These are phyloP conservation scores for Triticum turgidum DNA, from an alignment of 176 grass and related monocot species.

Conservation along the genomic window DNA sequence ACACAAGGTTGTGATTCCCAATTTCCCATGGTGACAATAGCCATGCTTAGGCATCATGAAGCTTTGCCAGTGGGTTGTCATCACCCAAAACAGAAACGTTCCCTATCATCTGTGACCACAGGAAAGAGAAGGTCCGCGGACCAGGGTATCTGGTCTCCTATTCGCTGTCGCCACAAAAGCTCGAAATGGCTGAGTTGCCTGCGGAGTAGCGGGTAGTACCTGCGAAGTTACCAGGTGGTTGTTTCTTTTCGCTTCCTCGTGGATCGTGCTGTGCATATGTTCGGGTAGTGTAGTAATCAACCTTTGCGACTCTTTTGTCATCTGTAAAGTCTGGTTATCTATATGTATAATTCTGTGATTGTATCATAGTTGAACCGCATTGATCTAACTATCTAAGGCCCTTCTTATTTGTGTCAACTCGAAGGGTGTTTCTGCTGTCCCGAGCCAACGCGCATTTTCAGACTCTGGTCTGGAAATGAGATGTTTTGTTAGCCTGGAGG, in stretches of 20 bases:
- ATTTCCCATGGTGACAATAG: slow-evolving; percentile 17
- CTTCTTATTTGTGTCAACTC: neutral
- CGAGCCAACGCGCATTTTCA: no score
- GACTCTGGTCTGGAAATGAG: no score
- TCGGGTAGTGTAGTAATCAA: neutral
- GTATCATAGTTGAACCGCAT: neutral
- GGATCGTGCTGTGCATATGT: slow-evolving; percentile 15
- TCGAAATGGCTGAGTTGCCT: neutral
- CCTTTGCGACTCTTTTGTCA: neutral
- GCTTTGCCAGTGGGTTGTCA: neutral
- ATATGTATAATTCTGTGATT: neutral
- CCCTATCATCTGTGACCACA: neutral
- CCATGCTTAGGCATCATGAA: slow-evolving; percentile 22
- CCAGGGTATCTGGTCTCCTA: neutral
- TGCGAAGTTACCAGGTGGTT: neutral
- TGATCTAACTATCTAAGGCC: neutral
- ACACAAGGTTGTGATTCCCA: slow-evolving; percentile 14
- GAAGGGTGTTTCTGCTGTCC: neutral
- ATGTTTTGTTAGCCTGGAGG: no score
- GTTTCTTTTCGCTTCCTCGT: neutral
- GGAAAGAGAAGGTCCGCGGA: neutral
- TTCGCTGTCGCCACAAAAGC: neutral
- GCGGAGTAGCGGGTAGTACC: neutral
- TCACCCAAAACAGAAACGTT: neutral
- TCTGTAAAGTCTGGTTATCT: neutral